Evolutionary conservation across 805 yeast genomes (phyloP), one percentile per base, ranked within the genome.

Genomic region (Yarrowia deformans): DNA sequence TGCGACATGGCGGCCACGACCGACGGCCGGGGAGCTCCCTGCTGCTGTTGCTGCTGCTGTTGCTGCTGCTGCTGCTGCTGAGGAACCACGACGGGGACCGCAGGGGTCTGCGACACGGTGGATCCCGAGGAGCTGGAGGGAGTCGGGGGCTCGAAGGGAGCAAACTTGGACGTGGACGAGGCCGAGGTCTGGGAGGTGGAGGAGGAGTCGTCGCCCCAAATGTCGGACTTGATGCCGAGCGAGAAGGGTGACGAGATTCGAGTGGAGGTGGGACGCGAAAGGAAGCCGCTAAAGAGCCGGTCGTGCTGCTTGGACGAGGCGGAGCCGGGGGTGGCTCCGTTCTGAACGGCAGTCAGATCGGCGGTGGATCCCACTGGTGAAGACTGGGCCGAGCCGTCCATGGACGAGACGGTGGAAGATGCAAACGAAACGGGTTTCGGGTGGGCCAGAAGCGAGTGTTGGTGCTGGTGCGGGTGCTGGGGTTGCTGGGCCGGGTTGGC

Each of bases 191-290:
- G 67, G 14, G 54, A 60, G 35, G 67, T 37, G 16, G 67, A 35
- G 13, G 67, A 60, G 34, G 56, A 63, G 50, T 63, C 68, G 56
- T 63, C 68, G n/a, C 68, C 68, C 68, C 68, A 63, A 35, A 63
- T 63, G 48, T 63, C 68, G 23, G 68, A 49, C 48, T 63, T 63
- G 68, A 63, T 63, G 32, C 68, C 68, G 40, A 63, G 68, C 52
- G 68, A 63, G 13, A 63, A 63, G 48, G 68, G 68, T n/a, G 68
- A 63, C 39, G 68, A 63, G 40, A 63, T 63, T 39, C 68, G 68
- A 8, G 56, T 49, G 23, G 68, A 63, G 14, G 68, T 48, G 39
- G 68, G 68, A 7, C 68, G 68, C n/a, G 68, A 63, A 37, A 63
- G 48, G 16, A 63, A 63, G 55, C 68, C 68, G 40, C 32, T 40